These are phyloP conservation scores for Sapria himalayana DNA, from an alignment of 345 rosid genomes.

Conservation along the genomic window DNA sequence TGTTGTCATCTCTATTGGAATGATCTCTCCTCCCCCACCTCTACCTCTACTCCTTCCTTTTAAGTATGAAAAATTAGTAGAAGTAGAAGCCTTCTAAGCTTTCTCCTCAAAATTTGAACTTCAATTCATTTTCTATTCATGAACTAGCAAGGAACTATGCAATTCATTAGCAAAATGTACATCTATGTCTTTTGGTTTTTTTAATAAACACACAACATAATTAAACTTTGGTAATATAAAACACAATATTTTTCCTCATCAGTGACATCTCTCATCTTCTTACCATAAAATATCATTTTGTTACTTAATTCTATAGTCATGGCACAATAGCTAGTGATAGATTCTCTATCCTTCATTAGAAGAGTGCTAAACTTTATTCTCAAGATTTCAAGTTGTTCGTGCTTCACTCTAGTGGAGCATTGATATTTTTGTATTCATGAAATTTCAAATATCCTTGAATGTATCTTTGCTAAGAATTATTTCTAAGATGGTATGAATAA, in stretches of 20 bases:
- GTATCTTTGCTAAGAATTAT: too few species aligned
- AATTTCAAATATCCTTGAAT: too few species aligned
- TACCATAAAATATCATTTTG: slow-evolving; percentile 1
- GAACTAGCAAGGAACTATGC: slow-evolving; percentile 3
- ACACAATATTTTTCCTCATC: neutral
- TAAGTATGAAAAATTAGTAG: neutral
- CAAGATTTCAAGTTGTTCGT: too few species aligned
- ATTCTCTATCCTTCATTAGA: too few species aligned
- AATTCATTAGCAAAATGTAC: slow-evolving; percentile 3
- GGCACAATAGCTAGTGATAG: too few species aligned
- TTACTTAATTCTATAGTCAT: too few species aligned
- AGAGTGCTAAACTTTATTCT: too few species aligned
- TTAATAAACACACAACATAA: slow-evolving; percentile 3
- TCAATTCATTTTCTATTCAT: slow-evolving; percentile 5
- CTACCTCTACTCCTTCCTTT: neutral
- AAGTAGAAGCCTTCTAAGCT: too few species aligned
- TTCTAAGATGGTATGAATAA: too few species aligned
- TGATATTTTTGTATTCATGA: too few species aligned
- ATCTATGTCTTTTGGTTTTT: neutral
- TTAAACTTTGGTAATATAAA: slow-evolving; percentile 1
- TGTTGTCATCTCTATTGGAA: neutral
- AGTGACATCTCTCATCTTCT: slow-evolving; percentile 1
- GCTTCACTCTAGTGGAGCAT: too few species aligned
- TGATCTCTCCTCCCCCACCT: neutral
- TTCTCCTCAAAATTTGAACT: neutral